Base-by-base conservation (phyloP, 306 rosid species). In the Citrullus amarus region DNA sequence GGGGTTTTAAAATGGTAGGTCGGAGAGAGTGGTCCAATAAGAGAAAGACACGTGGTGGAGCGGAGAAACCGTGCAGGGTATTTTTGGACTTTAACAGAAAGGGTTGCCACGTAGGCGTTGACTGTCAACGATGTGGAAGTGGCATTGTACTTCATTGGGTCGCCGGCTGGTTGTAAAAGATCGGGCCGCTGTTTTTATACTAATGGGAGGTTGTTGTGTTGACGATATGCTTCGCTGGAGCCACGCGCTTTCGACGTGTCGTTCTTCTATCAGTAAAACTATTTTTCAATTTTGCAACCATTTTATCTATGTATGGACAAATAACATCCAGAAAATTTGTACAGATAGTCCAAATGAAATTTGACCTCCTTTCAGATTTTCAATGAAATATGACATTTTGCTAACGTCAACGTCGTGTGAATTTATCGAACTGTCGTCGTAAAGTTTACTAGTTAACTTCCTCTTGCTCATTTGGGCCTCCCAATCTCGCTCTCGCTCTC, bases 1-100 rank as follows among this genome's bases (percentile, higher is more conserved):
- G 79, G 70, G 79, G 39, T 76, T 76, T 56, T 38, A 76, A 76
- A 76, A 76, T 58, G 67, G 79, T 57, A 9, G 79, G 69, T 59
- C 38, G 22, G 16, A 6, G 67, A 13, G 57, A 6, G 56, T 43
- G 79, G 70, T 58, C 79, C 56, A 76, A 76, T 76, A 12, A 4
- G 38, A 41, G 6, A 16, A 11, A 1, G 56, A 41, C 70, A 76
- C 67, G 79, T 76, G 38, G 34, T 76, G n/a, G 79, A n/a, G 38
- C 13, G 55, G 54, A 75, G 78, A 75, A 17, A 6, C 67, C 36
- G 51, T 38, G 54, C 59, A 76, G 51, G 79, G 79, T 20, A n/a
- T 76, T 76, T 76, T 56, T 55, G 79, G 68, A 76, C 32, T 76
- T 55, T n/a, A 17, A 41, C 14, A 18, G 65, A 54, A 54, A 54